Evolutionary conservation across 345 rosid species (phyloP).

Genomic region (Physaria fendleri): DNA sequence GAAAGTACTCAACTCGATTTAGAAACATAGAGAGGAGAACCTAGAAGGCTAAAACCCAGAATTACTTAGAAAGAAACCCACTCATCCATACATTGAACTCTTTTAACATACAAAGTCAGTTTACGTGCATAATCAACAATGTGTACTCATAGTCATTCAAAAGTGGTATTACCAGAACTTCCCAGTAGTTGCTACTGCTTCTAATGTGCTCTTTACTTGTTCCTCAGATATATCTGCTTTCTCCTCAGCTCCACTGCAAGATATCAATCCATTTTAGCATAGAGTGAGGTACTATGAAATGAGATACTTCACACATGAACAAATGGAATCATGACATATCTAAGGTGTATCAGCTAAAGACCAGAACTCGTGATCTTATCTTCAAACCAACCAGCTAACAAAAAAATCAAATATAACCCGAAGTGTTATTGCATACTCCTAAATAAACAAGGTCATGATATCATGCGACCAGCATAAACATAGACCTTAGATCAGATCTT

Average conservation of each 20-base stretch:
- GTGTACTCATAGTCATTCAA: neutral
- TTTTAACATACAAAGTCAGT: neutral
- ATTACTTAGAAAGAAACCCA: neutral
- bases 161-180: slow-evolving; percentile 50
- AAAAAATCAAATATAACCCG: neutral
- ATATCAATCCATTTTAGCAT: neutral
- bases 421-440: slow-evolving; percentile 9
- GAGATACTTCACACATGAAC: neutral
- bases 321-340: neutral
- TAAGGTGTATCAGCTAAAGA: neutral
- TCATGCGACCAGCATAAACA: neutral
- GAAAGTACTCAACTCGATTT: neutral
- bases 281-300: neutral
- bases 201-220: slow-evolving; percentile 40
- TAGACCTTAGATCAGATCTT: neutral
- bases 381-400: neutral
- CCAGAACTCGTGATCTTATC: neutral
- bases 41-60: neutral
- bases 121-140: neutral
- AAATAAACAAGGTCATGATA: neutral
- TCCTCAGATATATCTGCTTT: slow-evolving; percentile 37
- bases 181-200: slow-evolving; percentile 70
- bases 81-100: neutral
- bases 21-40: neutral
- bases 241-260: slow-evolving; percentile 32